Evolutionary conservation across 2,329 filamentous ascomycete species (phyloP).

Genomic region (Venturiaceae sp.): DNA sequence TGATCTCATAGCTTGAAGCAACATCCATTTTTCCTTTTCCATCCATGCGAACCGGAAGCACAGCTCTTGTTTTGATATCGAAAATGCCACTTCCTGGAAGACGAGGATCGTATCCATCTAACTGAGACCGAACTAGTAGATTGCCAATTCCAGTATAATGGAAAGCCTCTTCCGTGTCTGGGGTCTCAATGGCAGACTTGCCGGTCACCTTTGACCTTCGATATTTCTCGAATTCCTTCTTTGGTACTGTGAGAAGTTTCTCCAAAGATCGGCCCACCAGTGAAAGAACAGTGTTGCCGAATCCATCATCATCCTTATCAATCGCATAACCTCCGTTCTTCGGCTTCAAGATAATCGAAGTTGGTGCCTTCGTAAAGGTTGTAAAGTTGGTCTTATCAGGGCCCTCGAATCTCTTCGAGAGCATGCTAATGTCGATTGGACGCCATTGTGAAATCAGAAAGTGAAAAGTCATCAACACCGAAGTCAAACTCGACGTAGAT

Average conservation of each 20-base stretch:
- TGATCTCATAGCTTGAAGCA: constrained; percentile 65
- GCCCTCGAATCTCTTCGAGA: constrained; percentile 58
- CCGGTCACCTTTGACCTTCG: constrained; percentile 53
- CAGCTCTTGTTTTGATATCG: constrained; percentile 90
- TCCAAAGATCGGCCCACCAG: constrained; percentile 95
- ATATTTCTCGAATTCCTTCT: constrained; percentile 78
- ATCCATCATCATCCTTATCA: constrained; percentile 89
- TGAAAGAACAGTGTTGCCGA: constrained; percentile 69
- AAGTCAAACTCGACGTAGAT: constrained; percentile 95
- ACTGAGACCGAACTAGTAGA: constrained; percentile 88
- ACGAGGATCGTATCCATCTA: constrained; percentile 80
- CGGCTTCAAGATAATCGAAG: constrained; percentile 65
- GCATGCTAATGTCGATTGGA: constrained; percentile 51
- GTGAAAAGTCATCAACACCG: constrained; percentile 81
- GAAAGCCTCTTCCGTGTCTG: constrained; percentile 41
- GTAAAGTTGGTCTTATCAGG: constrained; percentile 54
- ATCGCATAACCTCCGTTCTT: constrained; percentile 78
- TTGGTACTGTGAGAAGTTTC: constrained; percentile 78
- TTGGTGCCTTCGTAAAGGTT: constrained; percentile 58
- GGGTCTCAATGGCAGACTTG: constrained; percentile 63
- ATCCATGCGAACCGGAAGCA: constrained; percentile 87
- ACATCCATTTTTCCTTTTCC: neutral
- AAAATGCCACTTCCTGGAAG: constrained; percentile 90
- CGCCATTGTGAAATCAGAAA: constrained; percentile 83
- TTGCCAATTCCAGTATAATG: constrained; percentile 82